Conservation (phyloP, 2,329 filamentous ascomycete genomes). For the Talaromyces pinophilus region DNA sequence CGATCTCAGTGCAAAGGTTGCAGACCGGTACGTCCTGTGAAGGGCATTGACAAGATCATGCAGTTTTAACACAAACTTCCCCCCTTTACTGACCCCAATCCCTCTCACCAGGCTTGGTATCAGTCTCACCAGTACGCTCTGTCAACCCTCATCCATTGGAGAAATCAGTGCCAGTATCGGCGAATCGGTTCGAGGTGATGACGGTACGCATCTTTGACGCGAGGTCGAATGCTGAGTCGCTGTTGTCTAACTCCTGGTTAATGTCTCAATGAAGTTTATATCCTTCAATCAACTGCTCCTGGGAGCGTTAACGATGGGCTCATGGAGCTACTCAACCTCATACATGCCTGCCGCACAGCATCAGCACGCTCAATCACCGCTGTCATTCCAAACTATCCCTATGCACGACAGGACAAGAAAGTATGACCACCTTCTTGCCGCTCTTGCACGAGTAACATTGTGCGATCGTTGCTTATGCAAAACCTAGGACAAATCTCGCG, state of each 20-base stretch:
- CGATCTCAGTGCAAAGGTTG: constrained; percentile 67
- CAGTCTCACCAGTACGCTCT: constrained; percentile 67
- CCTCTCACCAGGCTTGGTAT: constrained; percentile 58
- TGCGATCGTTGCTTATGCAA: not conserved
- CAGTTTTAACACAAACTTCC: not conserved
- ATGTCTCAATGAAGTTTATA: constrained; percentile 66
- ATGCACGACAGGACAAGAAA: constrained; percentile 96
- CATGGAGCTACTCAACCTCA: constrained; percentile 98
- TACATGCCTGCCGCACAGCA: constrained; percentile 86
- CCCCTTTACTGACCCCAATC: not conserved
- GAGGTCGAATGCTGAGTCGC: constrained; percentile 21
- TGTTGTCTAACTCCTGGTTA: constrained; percentile 16
- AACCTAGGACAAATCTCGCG: constrained; percentile 73
- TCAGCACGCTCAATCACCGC: constrained; percentile 90
- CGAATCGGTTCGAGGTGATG: constrained; percentile 94
- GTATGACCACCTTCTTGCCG: not conserved
- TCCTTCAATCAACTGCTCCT: constrained; percentile 89
- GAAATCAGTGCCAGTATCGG: constrained; percentile 75
- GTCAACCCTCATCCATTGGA: constrained; percentile 67
- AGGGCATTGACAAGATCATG: not conserved
- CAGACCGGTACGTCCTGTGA: constrained; percentile 58
- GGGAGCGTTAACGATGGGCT: constrained; percentile 96
- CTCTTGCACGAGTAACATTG: not conserved
- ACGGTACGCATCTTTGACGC: constrained; percentile 59
- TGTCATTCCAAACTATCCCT: constrained; percentile 93